Base-by-base conservation (phyloP, 768 basidiomycete genomes). In the Lepiota brunneoincarnata region DNA sequence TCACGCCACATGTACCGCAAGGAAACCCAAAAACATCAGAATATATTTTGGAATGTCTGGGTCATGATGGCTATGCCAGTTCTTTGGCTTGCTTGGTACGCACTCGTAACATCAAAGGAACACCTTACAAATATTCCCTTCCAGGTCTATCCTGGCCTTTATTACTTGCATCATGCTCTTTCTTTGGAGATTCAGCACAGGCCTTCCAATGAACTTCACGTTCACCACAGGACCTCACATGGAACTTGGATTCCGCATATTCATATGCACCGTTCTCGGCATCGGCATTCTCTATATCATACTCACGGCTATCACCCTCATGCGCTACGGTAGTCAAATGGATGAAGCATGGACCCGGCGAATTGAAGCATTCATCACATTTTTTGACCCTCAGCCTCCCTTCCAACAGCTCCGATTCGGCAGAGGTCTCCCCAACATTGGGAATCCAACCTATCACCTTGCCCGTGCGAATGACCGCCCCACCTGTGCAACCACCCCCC, bases 111-210 rank as follows among this genome's bases (percentile, higher is more conserved):
- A 12, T 34, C 6, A 10, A 39, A 15, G 28, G 43, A 14, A 26
- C 12, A 23, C 41, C 45, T 31, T 14, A 12, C 12, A 23, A 11
- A 21, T 20, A 49, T 4, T 34, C 24, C 3, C 18, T 14, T 12
- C 11, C 31, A 79, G 80, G 79, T 84, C 86, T 0, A 79, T 86
- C 67, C 73, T 84, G 36, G 67, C 78, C 43, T 87, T 84, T 64
- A 62, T 81, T 56, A 58, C 70, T 10, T 73, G 80, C 28, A 82
- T 85, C 54, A 74, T 86, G 61, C 73, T 80, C 1, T 86, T 78
- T 57, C 75, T 87, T 47, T 88, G 86, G 87, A 74, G 82, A 37
- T 78, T 78, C 0, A 81, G 80, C 7, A 70, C 77, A 0, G 64
- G 64, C 6, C 51, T 26, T 6, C 42, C n/a, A 21, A 21, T 34